Evolutionary conservation across 805 yeast species (phyloP), one percentile per base, ranked within the genome.

Genomic region (Yarrowia yakushimensis): DNA sequence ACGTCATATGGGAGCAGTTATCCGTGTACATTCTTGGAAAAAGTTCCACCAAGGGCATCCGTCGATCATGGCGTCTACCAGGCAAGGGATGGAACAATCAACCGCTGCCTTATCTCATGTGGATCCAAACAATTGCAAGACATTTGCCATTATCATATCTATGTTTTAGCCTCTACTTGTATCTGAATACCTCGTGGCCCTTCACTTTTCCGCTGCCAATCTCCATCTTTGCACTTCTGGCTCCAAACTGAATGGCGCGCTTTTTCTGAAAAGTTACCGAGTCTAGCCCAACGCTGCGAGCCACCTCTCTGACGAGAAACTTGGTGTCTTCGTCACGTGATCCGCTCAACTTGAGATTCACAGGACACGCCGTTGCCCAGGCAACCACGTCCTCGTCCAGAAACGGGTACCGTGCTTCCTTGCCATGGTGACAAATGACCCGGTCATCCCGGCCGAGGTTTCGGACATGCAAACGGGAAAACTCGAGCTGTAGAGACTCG

Each of bases 171-270:
- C 4, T 25, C 8, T 25, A 36, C 22, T 11, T 4, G 6, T 43
- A 28, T 23, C 17, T 34, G 18, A 67, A 61, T 7, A 37, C 33
- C 48, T 67, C 94, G 0, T 92, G 87, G 0, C 98, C 98, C 68
- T 85, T 87, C 41, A 82, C 78, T 67, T 84, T 87, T 4, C 92
- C 86, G 45, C 87, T 82, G 0, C 93, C 93, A 3, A 84, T 79
- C 65, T 88, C 92, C 86, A 94, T 84, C 73, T 93, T 96, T 0
- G 99, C 99, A 70, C 96, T 87, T 66, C 88, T 85, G 0, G 98
- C 89, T 0, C 99, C 99, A 73, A 94, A 94, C 71, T 94, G 99
- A 65, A 94, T 91, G 0, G 99, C 99, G 50, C 99, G 78, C 71
- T 94, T 94, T 1, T 87, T 83, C 70, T 94, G 98, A 22, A 78